Base-by-base conservation (phyloP, 352 stramenopile species). In the Phytophthora sojae region DNA sequence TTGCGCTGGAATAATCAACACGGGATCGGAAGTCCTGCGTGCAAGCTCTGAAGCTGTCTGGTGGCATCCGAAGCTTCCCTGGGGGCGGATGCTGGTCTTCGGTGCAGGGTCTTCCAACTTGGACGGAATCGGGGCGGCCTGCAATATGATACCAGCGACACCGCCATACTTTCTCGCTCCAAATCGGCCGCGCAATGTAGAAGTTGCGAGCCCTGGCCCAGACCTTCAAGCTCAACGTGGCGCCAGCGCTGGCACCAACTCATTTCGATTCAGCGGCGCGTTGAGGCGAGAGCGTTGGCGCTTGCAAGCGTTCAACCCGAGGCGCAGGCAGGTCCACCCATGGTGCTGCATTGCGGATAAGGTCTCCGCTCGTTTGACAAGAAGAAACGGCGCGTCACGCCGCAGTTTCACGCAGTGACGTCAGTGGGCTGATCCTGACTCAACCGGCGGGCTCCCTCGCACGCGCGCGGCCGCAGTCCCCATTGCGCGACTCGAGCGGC, bases 341-440 rank as follows among this genome's bases (percentile, higher is more conserved):
- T 17, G 19, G 19, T 14, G n/a, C 26, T 30, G 26, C 26, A 30
- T 30, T 42, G 55, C 57, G 59, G 67, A 62, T 73, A 73, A 69
- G 66, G 64, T 69, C 19, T 39, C 57, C 32, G 29, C 26, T 64
- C 26, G 52, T 59, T 65, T 62, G 60, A 74, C 61, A 70, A 63
- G 54, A 70, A 63, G 54, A 61, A 61, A 62, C 39, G 15, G 37
- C 37, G 44, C 45, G 60, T 56, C 65, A 67, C 32, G 32, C 39
- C 19, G 14, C 56, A 47, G 67, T 67, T 71, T 71, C 67, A 58
- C 26, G 60, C 19, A 62, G 44, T 64, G 61, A 56, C 61, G 51
- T 61, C 50, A 71, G 59, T 45, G 37, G 19, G 32, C 49, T 58
- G 50, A 37, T 61, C 50, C 25, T 60, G 50, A 55, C 6, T 25